Evolutionary conservation across 495 filamentous ascomycete genomes (phyloP), one percentile per base, ranked within the genome.

Genomic region (Xylaria grammica): DNA sequence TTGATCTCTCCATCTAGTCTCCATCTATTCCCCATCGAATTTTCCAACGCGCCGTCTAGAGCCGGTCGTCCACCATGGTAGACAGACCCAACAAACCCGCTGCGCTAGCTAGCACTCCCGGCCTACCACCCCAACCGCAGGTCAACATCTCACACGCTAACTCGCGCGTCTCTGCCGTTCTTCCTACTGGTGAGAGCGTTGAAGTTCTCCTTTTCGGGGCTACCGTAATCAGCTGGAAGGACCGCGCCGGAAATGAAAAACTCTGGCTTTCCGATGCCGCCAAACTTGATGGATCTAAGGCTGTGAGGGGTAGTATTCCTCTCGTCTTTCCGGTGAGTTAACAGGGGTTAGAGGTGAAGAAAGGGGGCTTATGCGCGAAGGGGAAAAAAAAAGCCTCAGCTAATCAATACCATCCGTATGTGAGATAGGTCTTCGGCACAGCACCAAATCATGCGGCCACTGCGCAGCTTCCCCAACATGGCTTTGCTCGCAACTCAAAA

Each of bases 321-420:
- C 78, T 99, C 34, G 96, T 99, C 3, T 99, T 99, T 74, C 96
- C 96, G 20, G 94, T 96, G 82, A 67, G 88, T 82, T n/a, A n/a
- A n/a, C n/a, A n/a, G n/a, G n/a, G 52, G 13, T 24, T 17, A 19
- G 55, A 40, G 13, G 32, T 17, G 1, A 24, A 62, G 22, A 20
- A 53, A 15, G 46, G 40, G 24, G 24, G 6, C 15, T 1, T 22
- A 46, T 11, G 38, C 7, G 9, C 3, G 53, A n/a, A n/a, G 1
- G 13, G 27, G 26, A 32, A 4, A 40, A 29, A 49, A 50, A 54
- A 48, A 49, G 45, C 45, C 3, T 44, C 59, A 55, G 58, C 58
- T 66, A 63, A 63, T 56, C 20, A 38, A 49, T 26, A 19, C 17
- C 44, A 42, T 7, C 20, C 36, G 9, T 0, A 0, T 30, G 38